phyloP scores from a whole-genome alignment of 2,329 filamentous ascomycete species.

The Elsinoe necatrix region DNA sequence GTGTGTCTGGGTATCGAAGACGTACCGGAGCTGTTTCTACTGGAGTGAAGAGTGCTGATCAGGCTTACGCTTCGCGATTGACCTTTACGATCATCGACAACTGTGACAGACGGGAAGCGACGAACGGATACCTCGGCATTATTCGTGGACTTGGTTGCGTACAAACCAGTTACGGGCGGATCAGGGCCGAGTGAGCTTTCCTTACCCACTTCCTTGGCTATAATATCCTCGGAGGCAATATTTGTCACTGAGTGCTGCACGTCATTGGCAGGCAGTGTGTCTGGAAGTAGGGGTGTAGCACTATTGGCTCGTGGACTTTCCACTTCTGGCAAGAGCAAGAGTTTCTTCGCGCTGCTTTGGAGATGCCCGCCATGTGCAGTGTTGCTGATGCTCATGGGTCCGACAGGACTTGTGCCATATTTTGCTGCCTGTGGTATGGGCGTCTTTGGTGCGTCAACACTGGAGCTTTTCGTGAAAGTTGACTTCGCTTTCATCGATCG shows the following conservation, averaged over 20 bases:
- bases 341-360: background rate
- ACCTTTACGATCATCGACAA: constrained; percentile 28
- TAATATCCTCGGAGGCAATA: too few relatives aligned
- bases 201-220: too few relatives aligned
- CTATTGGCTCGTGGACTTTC: background rate
- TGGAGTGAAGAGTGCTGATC: constrained; percentile 21
- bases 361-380: background rate
- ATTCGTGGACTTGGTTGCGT: background rate
- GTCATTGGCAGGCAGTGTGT: too few relatives aligned
- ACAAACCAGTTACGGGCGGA: background rate
- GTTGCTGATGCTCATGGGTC: background rate
- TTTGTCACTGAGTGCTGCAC: too few relatives aligned
- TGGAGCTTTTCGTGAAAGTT: background rate
- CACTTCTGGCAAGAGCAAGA: background rate
- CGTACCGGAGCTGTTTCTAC: constrained; percentile 9
- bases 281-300: too few relatives aligned
- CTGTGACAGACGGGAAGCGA: constrained; percentile 27
- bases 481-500: background rate
- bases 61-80: constrained; percentile 25
- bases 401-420: background rate
- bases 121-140: constrained; percentile 14
- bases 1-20: background rate
- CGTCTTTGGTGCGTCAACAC: too few relatives aligned
- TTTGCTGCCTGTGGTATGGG: background rate
- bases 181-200: background rate